These are phyloP conservation scores for Naganishia sp. DNA, from an alignment of 1,284 basidiomycete species.

Conservation along the genomic window DNA sequence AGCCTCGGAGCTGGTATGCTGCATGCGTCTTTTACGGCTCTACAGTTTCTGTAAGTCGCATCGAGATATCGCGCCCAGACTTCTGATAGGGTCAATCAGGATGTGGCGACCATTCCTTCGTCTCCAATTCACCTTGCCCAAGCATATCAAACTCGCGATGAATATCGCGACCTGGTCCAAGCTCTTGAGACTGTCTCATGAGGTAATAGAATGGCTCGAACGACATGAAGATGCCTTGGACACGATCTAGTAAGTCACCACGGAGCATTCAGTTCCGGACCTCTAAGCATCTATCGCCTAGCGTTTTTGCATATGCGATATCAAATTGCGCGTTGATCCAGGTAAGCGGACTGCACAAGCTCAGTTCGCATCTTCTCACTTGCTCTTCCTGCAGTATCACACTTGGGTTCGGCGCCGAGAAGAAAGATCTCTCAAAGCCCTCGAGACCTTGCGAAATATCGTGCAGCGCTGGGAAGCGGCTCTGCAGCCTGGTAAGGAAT, in stretches of 20 bases:
- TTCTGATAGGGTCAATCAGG: conserved; percentile 43
- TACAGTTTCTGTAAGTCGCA: conserved; percentile 59
- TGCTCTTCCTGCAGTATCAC: conserved; percentile 66
- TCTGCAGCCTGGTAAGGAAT: conserved; percentile 46
- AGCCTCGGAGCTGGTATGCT: conserved; percentile 64
- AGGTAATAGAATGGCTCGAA: conserved; percentile 87
- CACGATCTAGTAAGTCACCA: conserved; percentile 63
- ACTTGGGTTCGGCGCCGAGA: conserved; percentile 85
- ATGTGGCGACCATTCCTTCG: conserved; percentile 93
- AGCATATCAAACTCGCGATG: conserved; percentile 78
- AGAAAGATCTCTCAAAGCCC: conserved; percentile 67
- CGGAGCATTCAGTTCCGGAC: neutral
- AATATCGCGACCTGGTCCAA: conserved; percentile 76
- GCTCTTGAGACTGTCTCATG: conserved; percentile 70
- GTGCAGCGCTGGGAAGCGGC: conserved; percentile 77
- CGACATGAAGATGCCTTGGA: conserved; percentile 78
- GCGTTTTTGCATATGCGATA: conserved; percentile 77
- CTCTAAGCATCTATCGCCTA: neutral
- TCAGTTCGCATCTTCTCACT: neutral
- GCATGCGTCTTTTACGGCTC: conserved; percentile 79
- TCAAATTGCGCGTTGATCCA: conserved; percentile 87
- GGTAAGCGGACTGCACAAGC: conserved; percentile 56
- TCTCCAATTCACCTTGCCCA: conserved; percentile 81
- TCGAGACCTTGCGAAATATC: conserved; percentile 77
- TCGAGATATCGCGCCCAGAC: conserved; percentile 17